Evolutionary conservation across 768 basidiomycete species (phyloP).

Genomic region (Leccinum subgranulosum): DNA sequence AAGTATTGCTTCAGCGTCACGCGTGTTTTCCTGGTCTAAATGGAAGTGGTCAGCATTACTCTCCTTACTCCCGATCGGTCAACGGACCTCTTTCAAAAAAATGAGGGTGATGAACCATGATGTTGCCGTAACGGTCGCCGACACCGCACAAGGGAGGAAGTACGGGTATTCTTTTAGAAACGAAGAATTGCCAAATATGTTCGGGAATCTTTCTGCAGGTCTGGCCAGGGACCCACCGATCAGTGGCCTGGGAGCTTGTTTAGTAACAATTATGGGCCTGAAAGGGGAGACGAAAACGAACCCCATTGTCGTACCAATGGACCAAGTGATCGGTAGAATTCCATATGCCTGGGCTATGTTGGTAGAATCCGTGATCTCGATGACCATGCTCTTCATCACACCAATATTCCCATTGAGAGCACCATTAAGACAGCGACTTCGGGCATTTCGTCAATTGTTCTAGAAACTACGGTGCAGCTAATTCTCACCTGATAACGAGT

Average conservation of each 20-base stretch:
- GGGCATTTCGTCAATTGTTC: not conserved
- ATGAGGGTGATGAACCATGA: conserved; percentile 48
- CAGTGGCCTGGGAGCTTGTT: conserved; percentile 47
- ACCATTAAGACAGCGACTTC: conserved; percentile 44
- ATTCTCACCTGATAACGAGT: conserved; percentile 37
- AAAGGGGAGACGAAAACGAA: conserved; percentile 20
- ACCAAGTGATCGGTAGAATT: conserved; percentile 53
- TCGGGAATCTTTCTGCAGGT: conserved; percentile 66
- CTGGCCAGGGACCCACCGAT: conserved; percentile 63
- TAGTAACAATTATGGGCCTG: not conserved
- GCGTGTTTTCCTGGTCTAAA: conserved; percentile 14
- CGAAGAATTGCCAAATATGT: conserved; percentile 47
- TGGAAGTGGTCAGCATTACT: not conserved
- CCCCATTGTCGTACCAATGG: conserved; percentile 41
- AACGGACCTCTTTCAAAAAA: conserved; percentile 53
- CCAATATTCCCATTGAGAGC: conserved; percentile 57
- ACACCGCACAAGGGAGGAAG: conserved; percentile 66
- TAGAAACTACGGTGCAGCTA: not conserved
- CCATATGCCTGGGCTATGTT: conserved; percentile 45
- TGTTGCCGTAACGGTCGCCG: conserved; percentile 51
- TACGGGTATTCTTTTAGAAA: conserved; percentile 72
- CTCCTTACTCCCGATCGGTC: not conserved
- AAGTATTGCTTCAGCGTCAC: conserved; percentile 17
- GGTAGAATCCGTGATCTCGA: conserved; percentile 40
- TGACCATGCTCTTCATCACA: conserved; percentile 44